These are phyloP conservation scores for Hibiscus mutabilis DNA, from an alignment of 345 rosid genomes.

Conservation along the genomic window DNA sequence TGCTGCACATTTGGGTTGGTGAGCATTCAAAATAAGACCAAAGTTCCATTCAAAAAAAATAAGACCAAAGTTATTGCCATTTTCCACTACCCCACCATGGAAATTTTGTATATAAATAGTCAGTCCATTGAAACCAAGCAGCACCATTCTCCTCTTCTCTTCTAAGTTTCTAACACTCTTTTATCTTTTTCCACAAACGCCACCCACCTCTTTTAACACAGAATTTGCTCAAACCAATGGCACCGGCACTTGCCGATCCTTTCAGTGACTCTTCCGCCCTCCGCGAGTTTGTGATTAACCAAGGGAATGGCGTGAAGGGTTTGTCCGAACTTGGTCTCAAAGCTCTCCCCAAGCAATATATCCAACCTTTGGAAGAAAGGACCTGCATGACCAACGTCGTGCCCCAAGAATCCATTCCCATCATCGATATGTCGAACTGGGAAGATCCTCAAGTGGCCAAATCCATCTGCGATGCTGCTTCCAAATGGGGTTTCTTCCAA, in stretches of 20 bases:
- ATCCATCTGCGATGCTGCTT: conserved; percentile 13
- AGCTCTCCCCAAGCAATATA: conserved; percentile 11
- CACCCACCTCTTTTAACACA: not conserved
- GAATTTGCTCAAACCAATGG: not conserved
- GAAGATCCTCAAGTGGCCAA: conserved; percentile 3
- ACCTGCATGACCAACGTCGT: not conserved
- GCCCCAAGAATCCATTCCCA: not conserved
- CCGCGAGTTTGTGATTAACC: conserved; percentile 6
- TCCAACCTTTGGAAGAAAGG: not conserved
- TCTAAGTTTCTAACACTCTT: not conserved
- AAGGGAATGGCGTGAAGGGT: conserved; percentile 22
- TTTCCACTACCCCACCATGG: not conserved
- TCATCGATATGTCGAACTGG: conserved; percentile 2
- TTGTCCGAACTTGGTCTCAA: conserved; percentile 10
- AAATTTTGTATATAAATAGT: no score
- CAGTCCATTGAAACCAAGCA: not conserved
- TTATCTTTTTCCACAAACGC: not conserved
- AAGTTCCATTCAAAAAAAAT: no score
- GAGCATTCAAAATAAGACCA: not conserved
- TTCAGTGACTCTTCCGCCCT: not conserved
- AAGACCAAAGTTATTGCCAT: no score
- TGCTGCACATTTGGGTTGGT: not conserved
- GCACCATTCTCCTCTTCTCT: not conserved
- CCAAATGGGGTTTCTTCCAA: conserved; percentile 20
- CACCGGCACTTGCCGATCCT: not conserved